Conservation (phyloP, 495 filamentous ascomycete species). For the Penicillium chermesinum region DNA sequence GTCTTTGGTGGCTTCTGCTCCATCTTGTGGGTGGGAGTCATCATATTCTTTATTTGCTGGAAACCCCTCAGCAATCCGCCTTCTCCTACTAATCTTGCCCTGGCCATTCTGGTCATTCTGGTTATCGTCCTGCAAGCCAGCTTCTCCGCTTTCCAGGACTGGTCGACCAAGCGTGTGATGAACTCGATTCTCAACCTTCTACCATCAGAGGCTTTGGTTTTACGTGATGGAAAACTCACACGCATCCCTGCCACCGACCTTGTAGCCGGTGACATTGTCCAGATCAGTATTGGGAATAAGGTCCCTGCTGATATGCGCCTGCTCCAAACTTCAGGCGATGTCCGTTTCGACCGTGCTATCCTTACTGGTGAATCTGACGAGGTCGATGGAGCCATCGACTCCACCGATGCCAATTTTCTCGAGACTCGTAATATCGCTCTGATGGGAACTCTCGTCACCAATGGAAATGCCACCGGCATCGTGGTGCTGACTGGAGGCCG, state of each 20-base stretch:
- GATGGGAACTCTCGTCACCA: conserved; percentile 64
- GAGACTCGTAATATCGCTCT: conserved; percentile 70
- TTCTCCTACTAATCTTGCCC: conserved; percentile 58
- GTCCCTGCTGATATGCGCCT: conserved; percentile 69
- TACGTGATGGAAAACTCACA: conserved; percentile 52
- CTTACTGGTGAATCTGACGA: conserved; percentile 66
- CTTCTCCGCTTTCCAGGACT: conserved; percentile 67
- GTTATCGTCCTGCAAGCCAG: conserved; percentile 66
- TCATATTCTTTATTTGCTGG: conserved; percentile 70
- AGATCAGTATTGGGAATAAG: conserved; percentile 64
- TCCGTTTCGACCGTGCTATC: conserved; percentile 67
- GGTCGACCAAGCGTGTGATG: conserved; percentile 60
- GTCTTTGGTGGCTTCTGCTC: conserved; percentile 73
- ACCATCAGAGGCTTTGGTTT: conserved; percentile 56
- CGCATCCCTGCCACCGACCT: conserved; percentile 51
- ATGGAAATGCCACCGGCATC: conserved; percentile 58
- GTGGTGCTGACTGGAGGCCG: conserved; percentile 56
- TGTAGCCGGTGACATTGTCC: conserved; percentile 63
- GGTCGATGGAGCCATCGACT: conserved; percentile 53
- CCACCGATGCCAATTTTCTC: conserved; percentile 65
- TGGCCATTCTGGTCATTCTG: conserved; percentile 60
- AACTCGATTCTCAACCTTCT: conserved; percentile 62
- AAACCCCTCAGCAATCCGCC: conserved; percentile 69
- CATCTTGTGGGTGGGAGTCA: conserved; percentile 58
- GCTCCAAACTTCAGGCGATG: conserved; percentile 57